Conservation (phyloP, 2,329 filamentous ascomycete genomes). For the Microdochium bolleyi region DNA sequence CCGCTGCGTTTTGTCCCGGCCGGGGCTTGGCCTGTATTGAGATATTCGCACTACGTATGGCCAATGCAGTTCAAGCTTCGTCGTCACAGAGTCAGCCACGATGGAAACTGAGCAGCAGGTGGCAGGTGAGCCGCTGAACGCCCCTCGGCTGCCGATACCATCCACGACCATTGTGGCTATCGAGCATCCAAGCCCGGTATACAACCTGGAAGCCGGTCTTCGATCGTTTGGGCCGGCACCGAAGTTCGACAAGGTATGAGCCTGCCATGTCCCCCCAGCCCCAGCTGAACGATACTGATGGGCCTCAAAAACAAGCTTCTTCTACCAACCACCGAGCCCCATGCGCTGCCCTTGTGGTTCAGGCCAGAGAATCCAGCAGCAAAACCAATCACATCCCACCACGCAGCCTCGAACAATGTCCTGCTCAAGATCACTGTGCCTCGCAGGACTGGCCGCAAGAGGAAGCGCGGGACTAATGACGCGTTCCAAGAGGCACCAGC, state of each 20-base stretch:
- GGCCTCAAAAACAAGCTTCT: constrained; percentile 9
- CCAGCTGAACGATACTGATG: background rate
- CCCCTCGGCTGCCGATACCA: constrained; percentile 28
- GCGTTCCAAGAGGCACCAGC: constrained; percentile 42
- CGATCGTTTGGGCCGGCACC: constrained; percentile 29
- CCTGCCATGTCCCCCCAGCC: background rate
- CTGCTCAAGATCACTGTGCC: constrained; percentile 82
- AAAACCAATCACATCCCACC: constrained; percentile 70
- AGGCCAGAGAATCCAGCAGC: constrained; percentile 73
- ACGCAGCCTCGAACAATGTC: constrained; percentile 71
- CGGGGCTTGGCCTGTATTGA: too few species aligned
- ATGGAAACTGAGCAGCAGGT: constrained; percentile 5
- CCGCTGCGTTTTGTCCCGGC: too few species aligned
- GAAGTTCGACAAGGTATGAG: constrained; percentile 25
- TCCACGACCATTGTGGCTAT: constrained; percentile 29
- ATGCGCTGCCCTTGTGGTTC: constrained; percentile 59
- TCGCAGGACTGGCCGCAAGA: constrained; percentile 75
- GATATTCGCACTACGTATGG: too few species aligned
- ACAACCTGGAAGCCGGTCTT: constrained; percentile 31
- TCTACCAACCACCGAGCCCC: background rate
- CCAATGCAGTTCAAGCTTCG: background rate
- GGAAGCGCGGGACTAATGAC: constrained; percentile 68
- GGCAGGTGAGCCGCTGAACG: constrained; percentile 10
- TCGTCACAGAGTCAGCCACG: background rate
- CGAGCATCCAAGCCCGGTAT: constrained; percentile 34